phyloP scores from a whole-genome alignment of 2,329 filamentous ascomycete species.

The Magnaporthiopsis rhizophila region DNA sequence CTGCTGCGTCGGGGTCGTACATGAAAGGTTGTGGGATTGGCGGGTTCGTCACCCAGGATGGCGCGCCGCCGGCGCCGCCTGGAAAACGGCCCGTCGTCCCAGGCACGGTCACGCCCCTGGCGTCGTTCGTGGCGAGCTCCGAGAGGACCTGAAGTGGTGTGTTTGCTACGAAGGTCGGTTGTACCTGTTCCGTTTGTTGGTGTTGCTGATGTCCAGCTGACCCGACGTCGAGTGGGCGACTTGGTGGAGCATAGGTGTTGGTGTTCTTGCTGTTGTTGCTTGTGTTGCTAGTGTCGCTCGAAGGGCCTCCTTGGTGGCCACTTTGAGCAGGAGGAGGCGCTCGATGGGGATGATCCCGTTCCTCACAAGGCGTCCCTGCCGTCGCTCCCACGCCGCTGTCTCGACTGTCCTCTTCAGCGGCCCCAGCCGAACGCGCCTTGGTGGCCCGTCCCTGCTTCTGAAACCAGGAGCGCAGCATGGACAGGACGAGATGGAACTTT shows the following conservation, averaged over 20 bases:
- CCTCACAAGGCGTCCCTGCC: too few species aligned
- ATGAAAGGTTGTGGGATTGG: conserved; percentile 26
- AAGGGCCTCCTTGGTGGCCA: conserved; percentile 6
- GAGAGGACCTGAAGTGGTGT: neutral
- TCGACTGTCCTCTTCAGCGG: neutral
- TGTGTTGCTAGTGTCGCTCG: conserved; percentile 13
- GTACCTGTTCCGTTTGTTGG: conserved; percentile 11
- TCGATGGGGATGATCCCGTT: neutral
- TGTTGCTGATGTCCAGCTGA: conserved; percentile 7
- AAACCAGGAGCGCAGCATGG: conserved; percentile 66
- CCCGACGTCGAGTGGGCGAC: neutral
- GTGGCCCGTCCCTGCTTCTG: conserved; percentile 28
- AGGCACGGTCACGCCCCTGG: neutral
- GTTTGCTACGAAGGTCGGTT: conserved; percentile 9
- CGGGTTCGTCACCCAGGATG: neutral
- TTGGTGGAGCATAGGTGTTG: conserved; percentile 13
- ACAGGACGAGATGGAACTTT: conserved; percentile 64
- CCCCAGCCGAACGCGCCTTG: neutral
- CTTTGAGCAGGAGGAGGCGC: neutral
- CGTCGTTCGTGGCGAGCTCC: neutral
- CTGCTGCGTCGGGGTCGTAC: conserved; percentile 20
- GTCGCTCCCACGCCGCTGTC: neutral
- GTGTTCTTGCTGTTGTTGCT: conserved; percentile 16
- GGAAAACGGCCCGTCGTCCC: neutral
- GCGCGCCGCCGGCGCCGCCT: too few species aligned